Evolutionary conservation across 345 rosid species (phyloP).

Genomic region (Reutealis trisperma): DNA sequence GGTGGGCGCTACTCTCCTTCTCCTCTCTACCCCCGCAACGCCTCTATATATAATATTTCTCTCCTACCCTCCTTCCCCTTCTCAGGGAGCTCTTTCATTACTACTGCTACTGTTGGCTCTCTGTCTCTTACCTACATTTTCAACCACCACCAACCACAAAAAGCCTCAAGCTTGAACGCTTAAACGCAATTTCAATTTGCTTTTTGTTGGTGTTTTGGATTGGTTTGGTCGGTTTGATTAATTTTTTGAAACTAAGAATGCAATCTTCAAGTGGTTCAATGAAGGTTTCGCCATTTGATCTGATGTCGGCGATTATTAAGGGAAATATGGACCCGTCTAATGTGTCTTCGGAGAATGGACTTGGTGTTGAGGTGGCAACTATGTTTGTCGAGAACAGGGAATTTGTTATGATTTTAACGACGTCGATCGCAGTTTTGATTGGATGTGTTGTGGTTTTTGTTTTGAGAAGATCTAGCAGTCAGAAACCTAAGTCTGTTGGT

Average conservation of each 20-base stretch:
- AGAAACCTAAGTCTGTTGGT: conserved; percentile 34
- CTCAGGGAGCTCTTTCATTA: not conserved
- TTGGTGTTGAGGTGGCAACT: conserved; percentile 44
- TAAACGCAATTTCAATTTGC: not conserved
- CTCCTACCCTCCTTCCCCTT: not conserved
- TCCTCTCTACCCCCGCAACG: not conserved
- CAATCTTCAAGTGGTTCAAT: conserved; percentile 30
- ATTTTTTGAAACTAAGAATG: not conserved
- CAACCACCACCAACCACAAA: conserved; percentile 7
- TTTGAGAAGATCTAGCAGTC: conserved; percentile 67
- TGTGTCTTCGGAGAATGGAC: conserved; percentile 42
- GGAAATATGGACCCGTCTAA: conserved; percentile 73
- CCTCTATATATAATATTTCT: not conserved
- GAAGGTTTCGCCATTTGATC: conserved; percentile 69
- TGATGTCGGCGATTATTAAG: conserved; percentile 75
- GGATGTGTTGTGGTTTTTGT: conserved; percentile 83
- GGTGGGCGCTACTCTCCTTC: conserved; percentile 23
- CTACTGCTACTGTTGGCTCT: not conserved
- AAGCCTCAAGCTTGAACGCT: not conserved
- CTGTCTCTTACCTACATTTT: not conserved
- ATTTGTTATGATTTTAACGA: conserved; percentile 71
- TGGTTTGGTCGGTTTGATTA: not conserved
- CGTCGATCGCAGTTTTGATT: conserved; percentile 82
- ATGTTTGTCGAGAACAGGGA: conserved; percentile 58
- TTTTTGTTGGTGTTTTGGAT: not conserved